Conservation (phyloP, 192 early-diverging fungal genomes). For the Linnemannia schmuckeri region DNA sequence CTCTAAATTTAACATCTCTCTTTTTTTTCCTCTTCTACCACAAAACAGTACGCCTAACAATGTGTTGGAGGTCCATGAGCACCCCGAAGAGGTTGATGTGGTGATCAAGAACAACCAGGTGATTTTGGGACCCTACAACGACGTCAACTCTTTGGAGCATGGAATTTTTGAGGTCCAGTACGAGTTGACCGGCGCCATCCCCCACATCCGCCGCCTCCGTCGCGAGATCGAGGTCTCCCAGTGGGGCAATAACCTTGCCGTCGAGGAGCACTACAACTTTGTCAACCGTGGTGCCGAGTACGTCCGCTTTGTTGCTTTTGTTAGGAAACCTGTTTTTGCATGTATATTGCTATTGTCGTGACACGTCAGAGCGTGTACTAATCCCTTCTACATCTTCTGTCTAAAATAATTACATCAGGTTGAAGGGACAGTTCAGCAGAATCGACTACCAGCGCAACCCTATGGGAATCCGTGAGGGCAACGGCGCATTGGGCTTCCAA, state of each 20-base stretch:
- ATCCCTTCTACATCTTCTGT: neutral
- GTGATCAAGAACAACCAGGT: conserved; percentile 69
- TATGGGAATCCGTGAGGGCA: conserved; percentile 65
- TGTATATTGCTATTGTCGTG: conserved; percentile 15
- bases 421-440: conserved; percentile 79
- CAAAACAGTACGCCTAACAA: conserved; percentile 36
- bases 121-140: conserved; percentile 79
- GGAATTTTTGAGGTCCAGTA: conserved; percentile 74
- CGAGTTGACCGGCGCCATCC: conserved; percentile 67
- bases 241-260: conserved; percentile 83
- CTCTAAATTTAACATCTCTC: neutral
- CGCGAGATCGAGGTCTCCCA: conserved; percentile 89
- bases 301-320: conserved; percentile 25
- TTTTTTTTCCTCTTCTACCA: neutral
- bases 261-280: conserved; percentile 86
- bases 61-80: conserved; percentile 55
- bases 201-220: conserved; percentile 68
- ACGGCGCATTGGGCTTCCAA: conserved; percentile 25
- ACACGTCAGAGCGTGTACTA: neutral
- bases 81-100: conserved; percentile 39
- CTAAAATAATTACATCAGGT: conserved; percentile 30
- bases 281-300: conserved; percentile 85
- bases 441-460: conserved; percentile 71
- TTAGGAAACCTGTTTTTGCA: conserved; percentile 25
- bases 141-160: conserved; percentile 58